phyloP scores from a whole-genome alignment of 148 eudicot genomes.

The Cornus suecica region DNA sequence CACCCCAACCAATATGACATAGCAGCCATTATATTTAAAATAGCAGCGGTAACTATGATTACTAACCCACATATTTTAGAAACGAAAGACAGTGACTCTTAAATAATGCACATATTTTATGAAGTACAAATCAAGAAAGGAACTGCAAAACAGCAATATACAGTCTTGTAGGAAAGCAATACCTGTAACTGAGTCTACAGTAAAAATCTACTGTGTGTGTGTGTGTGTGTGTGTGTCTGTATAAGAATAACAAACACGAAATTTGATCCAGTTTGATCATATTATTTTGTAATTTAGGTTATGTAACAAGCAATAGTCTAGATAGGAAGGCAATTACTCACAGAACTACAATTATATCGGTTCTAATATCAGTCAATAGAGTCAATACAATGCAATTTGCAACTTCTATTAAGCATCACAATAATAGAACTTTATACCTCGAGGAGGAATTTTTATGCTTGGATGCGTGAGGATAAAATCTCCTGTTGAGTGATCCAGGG shows the following conservation, averaged over 20 bases:
- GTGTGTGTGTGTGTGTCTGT: no score
- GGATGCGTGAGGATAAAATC: conserved; percentile 88
- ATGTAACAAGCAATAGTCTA: not conserved
- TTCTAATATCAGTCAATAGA: not conserved
- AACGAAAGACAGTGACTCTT: not conserved
- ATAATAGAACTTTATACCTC: conserved; percentile 43
- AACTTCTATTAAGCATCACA: not conserved
- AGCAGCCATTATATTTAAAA: no score
- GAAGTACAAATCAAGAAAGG: not conserved
- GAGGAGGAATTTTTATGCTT: conserved; percentile 68
- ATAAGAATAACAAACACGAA: not conserved
- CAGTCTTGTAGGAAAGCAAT: not conserved
- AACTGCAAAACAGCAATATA: not conserved
- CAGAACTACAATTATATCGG: not conserved
- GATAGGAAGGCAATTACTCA: not conserved
- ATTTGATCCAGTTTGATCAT: not conserved
- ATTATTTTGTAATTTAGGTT: not conserved
- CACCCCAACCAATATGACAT: no score
- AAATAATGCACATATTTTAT: not conserved
- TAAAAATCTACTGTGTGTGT: not conserved
- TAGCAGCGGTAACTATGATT: no score
- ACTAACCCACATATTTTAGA: no score
- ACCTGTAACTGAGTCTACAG: not conserved
- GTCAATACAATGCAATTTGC: not conserved
- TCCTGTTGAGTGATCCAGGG: conserved; percentile 79